Evolutionary conservation across 2,329 filamentous ascomycete genomes (phyloP).

Genomic region (Corynespora cassiicola): DNA sequence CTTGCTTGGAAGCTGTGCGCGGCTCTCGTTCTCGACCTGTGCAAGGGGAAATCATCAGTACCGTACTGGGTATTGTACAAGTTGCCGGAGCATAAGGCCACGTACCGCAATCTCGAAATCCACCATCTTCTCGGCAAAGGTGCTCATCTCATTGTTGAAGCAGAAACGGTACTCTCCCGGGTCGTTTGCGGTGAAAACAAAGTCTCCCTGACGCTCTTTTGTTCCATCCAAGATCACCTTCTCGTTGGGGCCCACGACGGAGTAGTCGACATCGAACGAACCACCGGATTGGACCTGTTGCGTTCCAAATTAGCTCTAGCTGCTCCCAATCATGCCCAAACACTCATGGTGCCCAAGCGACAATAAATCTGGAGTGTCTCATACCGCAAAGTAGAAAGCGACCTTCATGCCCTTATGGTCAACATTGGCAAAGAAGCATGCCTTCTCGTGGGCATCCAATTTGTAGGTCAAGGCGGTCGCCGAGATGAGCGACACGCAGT

Average conservation of each 20-base stretch:
- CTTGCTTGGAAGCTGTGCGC: conserved; percentile 82
- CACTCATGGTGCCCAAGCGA: no score
- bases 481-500: conserved; percentile 72
- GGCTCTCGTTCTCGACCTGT: conserved; percentile 92
- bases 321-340: no score
- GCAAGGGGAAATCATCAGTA: conserved; percentile 4
- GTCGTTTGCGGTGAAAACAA: conserved; percentile 92
- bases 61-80: neutral
- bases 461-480: conserved; percentile 96
- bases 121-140: conserved; percentile 95
- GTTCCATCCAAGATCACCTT: conserved; percentile 83
- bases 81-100: conserved; percentile 8
- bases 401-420: conserved; percentile 84
- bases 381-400: conserved; percentile 97
- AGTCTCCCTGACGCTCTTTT: conserved; percentile 95
- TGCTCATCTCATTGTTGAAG: conserved; percentile 98
- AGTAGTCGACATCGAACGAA: conserved; percentile 95
- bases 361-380: no score
- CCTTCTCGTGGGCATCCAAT: conserved; percentile 86
- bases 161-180: conserved; percentile 93
- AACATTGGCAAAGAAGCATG: conserved; percentile 89
- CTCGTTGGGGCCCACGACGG: conserved; percentile 80
- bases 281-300: conserved; percentile 97
- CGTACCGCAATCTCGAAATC: conserved; percentile 96
- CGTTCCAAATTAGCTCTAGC: no score